These are phyloP conservation scores for Rhynchospora pubera DNA, from an alignment of 176 grass and related monocot genomes.

Conservation along the genomic window DNA sequence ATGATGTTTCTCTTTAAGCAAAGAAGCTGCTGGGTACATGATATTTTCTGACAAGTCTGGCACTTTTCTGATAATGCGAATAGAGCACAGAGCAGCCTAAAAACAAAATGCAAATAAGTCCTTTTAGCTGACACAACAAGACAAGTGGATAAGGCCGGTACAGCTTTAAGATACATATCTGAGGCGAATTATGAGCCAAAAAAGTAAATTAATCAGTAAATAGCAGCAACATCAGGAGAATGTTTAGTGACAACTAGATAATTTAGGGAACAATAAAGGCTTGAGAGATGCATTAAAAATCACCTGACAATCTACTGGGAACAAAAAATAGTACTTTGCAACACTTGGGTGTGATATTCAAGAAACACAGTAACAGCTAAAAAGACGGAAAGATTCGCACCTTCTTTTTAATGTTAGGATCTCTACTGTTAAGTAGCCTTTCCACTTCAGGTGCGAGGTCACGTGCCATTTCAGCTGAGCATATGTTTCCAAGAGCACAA, in stretches of 20 bases:
- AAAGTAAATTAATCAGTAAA: not conserved
- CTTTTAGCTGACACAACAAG: not conserved
- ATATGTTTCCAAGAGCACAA: slow-evolving; percentile 97
- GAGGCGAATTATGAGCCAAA: not conserved
- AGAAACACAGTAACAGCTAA: not conserved
- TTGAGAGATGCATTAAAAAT: not conserved
- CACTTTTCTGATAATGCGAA: slow-evolving; percentile 93
- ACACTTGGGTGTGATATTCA: not conserved
- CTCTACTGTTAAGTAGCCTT: slow-evolving; percentile 77
- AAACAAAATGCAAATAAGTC: not conserved
- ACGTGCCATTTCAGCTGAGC: slow-evolving; percentile 96
- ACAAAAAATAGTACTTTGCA: not conserved
- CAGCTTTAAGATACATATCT: not conserved
- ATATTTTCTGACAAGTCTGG: slow-evolving; percentile 93
- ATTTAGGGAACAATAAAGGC: not conserved
- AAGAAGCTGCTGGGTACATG: slow-evolving; percentile 54
- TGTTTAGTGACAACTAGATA: not conserved
- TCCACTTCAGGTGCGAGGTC: slow-evolving; percentile 96
- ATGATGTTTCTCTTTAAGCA: slow-evolving; percentile 97
- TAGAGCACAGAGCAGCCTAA: slow-evolving; percentile 91
- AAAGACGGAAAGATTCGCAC: slow-evolving; percentile 19
- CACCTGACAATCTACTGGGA: not conserved
- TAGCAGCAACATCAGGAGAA: not conserved
- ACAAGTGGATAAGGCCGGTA: not conserved
- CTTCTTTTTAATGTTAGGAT: slow-evolving; percentile 97